Evolutionary conservation across 2,329 filamentous ascomycete genomes (phyloP).

Genomic region (Paramyrothecium roridum): DNA sequence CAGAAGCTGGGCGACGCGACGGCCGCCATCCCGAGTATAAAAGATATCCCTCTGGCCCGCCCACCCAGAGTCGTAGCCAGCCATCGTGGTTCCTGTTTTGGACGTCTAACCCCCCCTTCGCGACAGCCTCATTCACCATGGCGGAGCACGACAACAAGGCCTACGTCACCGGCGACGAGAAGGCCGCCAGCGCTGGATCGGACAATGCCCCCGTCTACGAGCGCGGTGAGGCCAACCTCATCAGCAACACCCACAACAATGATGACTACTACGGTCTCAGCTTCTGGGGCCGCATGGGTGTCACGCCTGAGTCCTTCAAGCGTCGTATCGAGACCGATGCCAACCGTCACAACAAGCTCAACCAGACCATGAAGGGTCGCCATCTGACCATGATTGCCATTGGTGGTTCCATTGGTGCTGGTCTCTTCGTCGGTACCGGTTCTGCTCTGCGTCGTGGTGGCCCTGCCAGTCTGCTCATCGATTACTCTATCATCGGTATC

Average conservation of each 20-base stretch:
- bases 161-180: background rate
- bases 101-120: background rate
- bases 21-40: background rate
- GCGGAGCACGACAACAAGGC: background rate
- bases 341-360: constrained; percentile 26
- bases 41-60: background rate
- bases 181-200: background rate
- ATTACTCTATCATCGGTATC: constrained; percentile 53
- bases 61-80: background rate
- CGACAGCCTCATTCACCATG: background rate
- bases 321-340: constrained; percentile 2
- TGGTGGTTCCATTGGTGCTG: constrained; percentile 59
- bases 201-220: background rate
- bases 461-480: constrained; percentile 41
- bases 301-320: constrained; percentile 6
- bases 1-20: background rate
- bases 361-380: constrained; percentile 50
- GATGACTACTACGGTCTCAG: background rate
- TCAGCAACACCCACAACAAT: background rate
- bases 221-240: background rate
- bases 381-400: constrained; percentile 63
- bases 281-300: constrained; percentile 3
- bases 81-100: background rate
- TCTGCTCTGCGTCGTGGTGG: constrained; percentile 49
- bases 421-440: constrained; percentile 61